These are phyloP conservation scores for Verticillium alfalfae DNA, from an alignment of 2,329 filamentous ascomycete species.

Conservation along the genomic window DNA sequence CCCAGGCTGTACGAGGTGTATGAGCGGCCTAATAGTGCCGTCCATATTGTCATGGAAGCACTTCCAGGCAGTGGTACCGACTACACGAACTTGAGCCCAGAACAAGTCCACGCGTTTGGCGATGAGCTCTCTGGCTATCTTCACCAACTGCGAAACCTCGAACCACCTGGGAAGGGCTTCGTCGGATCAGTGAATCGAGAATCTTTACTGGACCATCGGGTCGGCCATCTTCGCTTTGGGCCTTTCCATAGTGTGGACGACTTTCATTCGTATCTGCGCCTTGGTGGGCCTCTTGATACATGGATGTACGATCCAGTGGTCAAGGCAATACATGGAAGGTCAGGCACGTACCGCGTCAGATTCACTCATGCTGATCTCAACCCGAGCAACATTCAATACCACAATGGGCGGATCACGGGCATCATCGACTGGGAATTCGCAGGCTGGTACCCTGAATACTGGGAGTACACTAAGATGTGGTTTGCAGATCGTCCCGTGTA, in stretches of 20 bases:
- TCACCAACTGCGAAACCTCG: constrained; percentile 15
- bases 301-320: constrained; percentile 23
- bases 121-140: constrained; percentile 15
- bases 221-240: constrained; percentile 21
- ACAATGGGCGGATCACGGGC: constrained; percentile 32
- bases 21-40: too few relatives aligned
- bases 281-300: constrained; percentile 15
- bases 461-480: constrained; percentile 25
- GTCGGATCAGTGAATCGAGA: constrained; percentile 15
- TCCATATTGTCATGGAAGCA: too few relatives aligned
- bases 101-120: background rate
- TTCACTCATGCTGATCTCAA: constrained; percentile 43
- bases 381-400: constrained; percentile 34
- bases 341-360: constrained; percentile 24
- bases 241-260: constrained; percentile 22
- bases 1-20: too few relatives aligned
- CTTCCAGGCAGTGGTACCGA: too few relatives aligned
- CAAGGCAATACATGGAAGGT: constrained; percentile 25
- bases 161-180: constrained; percentile 15
- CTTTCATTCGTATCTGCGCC: constrained; percentile 25
- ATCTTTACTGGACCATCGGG: constrained; percentile 4
- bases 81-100: constrained; percentile 1
- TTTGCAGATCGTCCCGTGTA: constrained; percentile 13
- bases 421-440: constrained; percentile 32
- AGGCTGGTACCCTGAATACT: constrained; percentile 26